These are phyloP conservation scores for Fagus crenata DNA, from an alignment of 306 rosid genomes.

Conservation along the genomic window DNA sequence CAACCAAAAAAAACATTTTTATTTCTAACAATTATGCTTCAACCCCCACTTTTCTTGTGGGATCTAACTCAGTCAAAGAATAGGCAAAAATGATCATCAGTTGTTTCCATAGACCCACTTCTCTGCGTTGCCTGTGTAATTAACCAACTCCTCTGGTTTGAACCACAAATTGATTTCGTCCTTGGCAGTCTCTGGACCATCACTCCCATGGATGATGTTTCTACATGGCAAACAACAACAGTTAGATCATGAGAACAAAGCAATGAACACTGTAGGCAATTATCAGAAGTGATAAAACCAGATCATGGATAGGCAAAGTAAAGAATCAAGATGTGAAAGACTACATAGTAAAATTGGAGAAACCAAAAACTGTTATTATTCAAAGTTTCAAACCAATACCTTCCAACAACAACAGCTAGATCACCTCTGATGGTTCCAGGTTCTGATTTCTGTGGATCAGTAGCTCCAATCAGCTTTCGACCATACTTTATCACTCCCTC, in stretches of 20 bases:
- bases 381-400: slow-evolving; percentile 43
- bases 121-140: slow-evolving; percentile 82
- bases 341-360: slow-evolving; percentile 4
- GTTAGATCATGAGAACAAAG: slow-evolving; percentile 21
- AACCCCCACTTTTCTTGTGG: slow-evolving; percentile 23
- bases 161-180: slow-evolving; percentile 91
- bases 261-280: slow-evolving; percentile 2
- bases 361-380: slow-evolving; percentile 5
- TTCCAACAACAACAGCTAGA: slow-evolving; percentile 91
- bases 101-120: slow-evolving; percentile 82
- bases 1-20: slow-evolving; percentile 9
- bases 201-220: slow-evolving; percentile 96
- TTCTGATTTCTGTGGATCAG: slow-evolving; percentile 95
- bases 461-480: slow-evolving; percentile 89
- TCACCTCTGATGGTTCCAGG: slow-evolving; percentile 98
- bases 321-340: background rate
- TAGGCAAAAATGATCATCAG: slow-evolving; percentile 34
- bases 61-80: background rate
- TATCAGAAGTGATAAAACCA: background rate
- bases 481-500: slow-evolving; percentile 88
- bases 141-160: slow-evolving; percentile 79
- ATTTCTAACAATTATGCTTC: slow-evolving; percentile 31
- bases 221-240: slow-evolving; percentile 37
- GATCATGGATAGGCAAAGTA: background rate
- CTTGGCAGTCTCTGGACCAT: slow-evolving; percentile 90